These are phyloP conservation scores for Naegleria lovaniensis DNA, from an alignment of 208 protist species.

Conservation along the genomic window DNA sequence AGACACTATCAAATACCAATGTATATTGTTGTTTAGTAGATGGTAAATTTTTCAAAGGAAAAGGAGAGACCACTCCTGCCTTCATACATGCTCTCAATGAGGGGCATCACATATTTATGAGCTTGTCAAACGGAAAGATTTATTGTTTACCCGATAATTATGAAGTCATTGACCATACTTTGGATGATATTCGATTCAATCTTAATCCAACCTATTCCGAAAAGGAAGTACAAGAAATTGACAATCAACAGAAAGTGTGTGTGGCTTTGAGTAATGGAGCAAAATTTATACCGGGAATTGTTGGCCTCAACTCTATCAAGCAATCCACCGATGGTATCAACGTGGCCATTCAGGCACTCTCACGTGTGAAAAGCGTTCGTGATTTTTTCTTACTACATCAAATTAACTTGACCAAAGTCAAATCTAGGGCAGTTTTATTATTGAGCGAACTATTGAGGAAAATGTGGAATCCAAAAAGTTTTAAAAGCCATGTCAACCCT, in stretches of 20 bases:
- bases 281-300: constrained; percentile 41
- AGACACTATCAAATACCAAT: constrained; percentile 70
- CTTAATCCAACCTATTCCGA: constrained; percentile 50
- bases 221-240: not conserved
- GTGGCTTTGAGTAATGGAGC: constrained; percentile 1
- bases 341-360: constrained; percentile 45
- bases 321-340: constrained; percentile 43
- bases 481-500: constrained; percentile 62
- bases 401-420: constrained; percentile 24
- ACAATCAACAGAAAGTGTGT: not conserved
- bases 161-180: constrained; percentile 60
- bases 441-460: constrained; percentile 59
- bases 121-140: constrained; percentile 61
- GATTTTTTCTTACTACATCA: constrained; percentile 53
- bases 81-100: constrained; percentile 64
- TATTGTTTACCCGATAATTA: constrained; percentile 83
- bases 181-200: constrained; percentile 66
- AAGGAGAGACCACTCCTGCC: constrained; percentile 56
- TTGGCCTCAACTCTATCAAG: constrained; percentile 16
- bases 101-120: constrained; percentile 79
- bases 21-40: constrained; percentile 84
- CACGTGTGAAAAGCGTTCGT: constrained; percentile 44
- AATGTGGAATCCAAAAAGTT: constrained; percentile 63
- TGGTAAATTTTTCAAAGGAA: constrained; percentile 78
- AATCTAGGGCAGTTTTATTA: not conserved